These are phyloP conservation scores for Candida labiduridarum DNA, from an alignment of 1,139 yeast species.

Conservation along the genomic window DNA sequence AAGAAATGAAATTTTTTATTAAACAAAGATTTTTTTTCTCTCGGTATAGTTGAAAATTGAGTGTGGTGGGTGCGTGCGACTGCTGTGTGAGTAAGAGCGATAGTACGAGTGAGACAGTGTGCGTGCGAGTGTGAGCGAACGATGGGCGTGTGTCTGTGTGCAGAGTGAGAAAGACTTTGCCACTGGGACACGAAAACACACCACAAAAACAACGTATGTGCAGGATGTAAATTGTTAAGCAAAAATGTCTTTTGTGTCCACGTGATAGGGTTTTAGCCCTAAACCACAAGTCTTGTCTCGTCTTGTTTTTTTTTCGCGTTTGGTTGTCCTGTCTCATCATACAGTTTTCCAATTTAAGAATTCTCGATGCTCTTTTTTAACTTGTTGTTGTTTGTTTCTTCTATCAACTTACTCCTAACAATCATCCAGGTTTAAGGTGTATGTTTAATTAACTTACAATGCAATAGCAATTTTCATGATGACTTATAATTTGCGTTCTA, in stretches of 20 bases:
- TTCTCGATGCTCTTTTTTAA: not conserved
- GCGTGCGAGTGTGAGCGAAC: not conserved
- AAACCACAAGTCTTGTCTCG: not conserved
- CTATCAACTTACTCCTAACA: not conserved
- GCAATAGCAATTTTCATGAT: constrained; percentile 28
- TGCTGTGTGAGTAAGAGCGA: not conserved
- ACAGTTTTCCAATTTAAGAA: not conserved
- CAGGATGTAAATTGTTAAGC: not conserved
- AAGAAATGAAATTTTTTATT: constrained; percentile 4
- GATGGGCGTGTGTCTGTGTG: not conserved
- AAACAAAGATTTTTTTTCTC: constrained; percentile 6
- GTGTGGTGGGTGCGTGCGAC: not conserved
- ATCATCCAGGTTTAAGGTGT: not conserved
- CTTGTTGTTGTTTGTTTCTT: not conserved
- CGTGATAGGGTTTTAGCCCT: constrained; percentile 13
- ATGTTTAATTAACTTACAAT: not conserved
- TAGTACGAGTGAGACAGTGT: not conserved
- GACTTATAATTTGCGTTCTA: constrained; percentile 58
- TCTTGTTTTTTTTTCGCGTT: not conserved
- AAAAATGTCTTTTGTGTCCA: not conserved
- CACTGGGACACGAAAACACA: not conserved
- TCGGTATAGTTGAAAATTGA: constrained; percentile 3
- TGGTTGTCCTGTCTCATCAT: not conserved
- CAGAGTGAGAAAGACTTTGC: not conserved
- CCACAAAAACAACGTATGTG: not conserved